These are phyloP conservation scores for Nemania abortiva DNA, from an alignment of 2,329 filamentous ascomycete genomes.

Conservation along the genomic window DNA sequence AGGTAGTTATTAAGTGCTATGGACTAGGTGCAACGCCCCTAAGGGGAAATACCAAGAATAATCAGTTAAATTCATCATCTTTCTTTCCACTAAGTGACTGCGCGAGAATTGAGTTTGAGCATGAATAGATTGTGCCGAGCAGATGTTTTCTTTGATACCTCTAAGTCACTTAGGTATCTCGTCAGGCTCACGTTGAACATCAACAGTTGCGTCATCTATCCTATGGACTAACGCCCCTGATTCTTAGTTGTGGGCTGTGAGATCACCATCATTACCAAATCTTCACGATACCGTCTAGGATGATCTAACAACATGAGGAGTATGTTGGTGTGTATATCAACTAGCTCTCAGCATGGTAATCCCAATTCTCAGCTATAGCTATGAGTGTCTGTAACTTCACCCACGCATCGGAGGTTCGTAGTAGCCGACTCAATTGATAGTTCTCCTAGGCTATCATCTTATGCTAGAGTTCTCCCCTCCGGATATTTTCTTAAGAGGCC, in stretches of 20 bases:
- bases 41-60: slow-evolving; percentile 19
- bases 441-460: too few species aligned
- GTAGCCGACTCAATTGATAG: too few species aligned
- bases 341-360: too few species aligned
- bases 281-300: neutral
- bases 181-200: too few species aligned
- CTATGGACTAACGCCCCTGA: neutral
- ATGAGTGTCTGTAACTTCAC: too few species aligned
- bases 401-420: too few species aligned
- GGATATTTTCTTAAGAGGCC: too few species aligned
- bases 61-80: slow-evolving; percentile 22
- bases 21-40: slow-evolving; percentile 18
- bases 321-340: neutral
- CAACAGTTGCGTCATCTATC: neutral
- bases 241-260: neutral
- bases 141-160: neutral
- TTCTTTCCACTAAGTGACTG: slow-evolving; percentile 1
- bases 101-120: neutral
- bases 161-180: neutral
- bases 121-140: neutral
- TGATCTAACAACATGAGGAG: neutral
- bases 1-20: slow-evolving; percentile 9
- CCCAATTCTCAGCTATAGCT: too few species aligned
- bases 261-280: neutral
- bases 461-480: too few species aligned